Base-by-base conservation (phyloP, 139 green algal genomes). In the Diplosphaera chodatii region DNA sequence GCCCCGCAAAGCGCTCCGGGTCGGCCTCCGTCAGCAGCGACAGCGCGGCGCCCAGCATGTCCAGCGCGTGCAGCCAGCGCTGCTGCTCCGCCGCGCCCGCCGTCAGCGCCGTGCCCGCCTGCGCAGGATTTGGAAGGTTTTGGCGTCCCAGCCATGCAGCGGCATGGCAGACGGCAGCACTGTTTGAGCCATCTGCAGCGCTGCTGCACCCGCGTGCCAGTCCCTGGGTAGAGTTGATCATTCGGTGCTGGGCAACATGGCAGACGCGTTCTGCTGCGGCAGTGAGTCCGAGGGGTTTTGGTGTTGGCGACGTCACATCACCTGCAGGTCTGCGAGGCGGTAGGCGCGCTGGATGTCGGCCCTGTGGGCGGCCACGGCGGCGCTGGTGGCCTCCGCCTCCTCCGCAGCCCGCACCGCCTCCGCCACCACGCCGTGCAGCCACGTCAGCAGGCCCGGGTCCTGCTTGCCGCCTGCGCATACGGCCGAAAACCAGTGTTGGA, bases 371-470 rank as follows among this genome's bases (percentile, higher is more conserved):
- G 82, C 75, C 30, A 94, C 85, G 22, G 79, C 81, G 67, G 76
- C 78, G 66, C 91, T 90, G 8, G 92, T 68, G 8, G 74, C 62
- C 66, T 93, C 87, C 64, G 95, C 87, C 76, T 91, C 77, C 67
- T 91, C 84, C 8, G 89, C 86, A 22, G 86, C 86, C 18, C 75
- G 71, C 23, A 92, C 83, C 8, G 90, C 91, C 64, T 94, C 84
- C 29, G 71, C 65, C 22, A 94, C 86, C 4, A 82, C 86, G 28
- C 85, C 78, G 28, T 74, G 77, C 63, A 96, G 84, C 90, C 90
- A 96, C 22, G 80, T 75, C 10, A 93, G 67, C 41, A 96, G 85
- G 66, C 90, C 83, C 5, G 77, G 86, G 59, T 86, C 81, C 29
- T 78, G 70, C 23, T 78, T 18, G 28, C 30, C 69, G 37, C 66